Percentiles rank a stretch among this genome's conserved stretches.
Conservation (phyloP, 805 yeast species). For the Saccharomyces kudriavzevii region DNA sequence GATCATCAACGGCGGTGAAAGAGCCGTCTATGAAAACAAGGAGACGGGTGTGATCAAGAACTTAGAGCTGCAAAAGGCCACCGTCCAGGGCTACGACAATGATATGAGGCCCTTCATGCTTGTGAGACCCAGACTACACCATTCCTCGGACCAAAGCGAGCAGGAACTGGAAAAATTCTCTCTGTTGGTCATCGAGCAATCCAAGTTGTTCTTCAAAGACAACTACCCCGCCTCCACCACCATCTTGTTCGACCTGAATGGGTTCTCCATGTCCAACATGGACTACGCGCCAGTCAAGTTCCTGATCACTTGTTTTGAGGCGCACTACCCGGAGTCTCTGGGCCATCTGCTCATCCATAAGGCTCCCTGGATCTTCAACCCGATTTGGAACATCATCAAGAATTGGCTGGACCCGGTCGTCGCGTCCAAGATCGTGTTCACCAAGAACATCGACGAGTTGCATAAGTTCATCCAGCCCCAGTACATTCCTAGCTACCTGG, state of each 20-base stretch:
- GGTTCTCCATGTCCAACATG: slow-evolving; percentile 84
- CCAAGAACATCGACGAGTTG: slow-evolving; percentile 62
- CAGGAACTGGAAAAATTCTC: slow-evolving; percentile 72
- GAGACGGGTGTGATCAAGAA: slow-evolving; percentile 37
- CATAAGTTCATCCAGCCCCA: slow-evolving; percentile 49
- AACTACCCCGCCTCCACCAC: slow-evolving; percentile 63
- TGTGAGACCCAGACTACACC: slow-evolving; percentile 73
- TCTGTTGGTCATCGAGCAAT: slow-evolving; percentile 66
- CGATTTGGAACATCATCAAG: slow-evolving; percentile 88
- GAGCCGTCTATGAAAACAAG: slow-evolving; percentile 40
- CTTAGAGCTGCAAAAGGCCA: slow-evolving; percentile 56
- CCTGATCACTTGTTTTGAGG: slow-evolving; percentile 82
- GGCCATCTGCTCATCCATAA: slow-evolving; percentile 80
- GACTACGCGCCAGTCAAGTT: slow-evolving; percentile 88
- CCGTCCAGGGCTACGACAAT: slow-evolving; percentile 65
- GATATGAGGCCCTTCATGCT: slow-evolving; percentile 71
- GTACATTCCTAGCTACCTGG: slow-evolving; percentile 61
- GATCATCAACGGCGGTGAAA: slow-evolving; percentile 65
- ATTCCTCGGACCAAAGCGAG: slow-evolving; percentile 55
- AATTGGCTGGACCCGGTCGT: slow-evolving; percentile 96
- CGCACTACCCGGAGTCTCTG: slow-evolving; percentile 91
- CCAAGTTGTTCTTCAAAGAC: slow-evolving; percentile 66
- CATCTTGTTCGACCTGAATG: slow-evolving; percentile 77
- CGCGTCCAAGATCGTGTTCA: slow-evolving; percentile 81
- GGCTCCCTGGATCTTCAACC: slow-evolving; percentile 95